Evolutionary conservation across 768 basidiomycete species (phyloP).

Genomic region (Lyophyllum atratum): DNA sequence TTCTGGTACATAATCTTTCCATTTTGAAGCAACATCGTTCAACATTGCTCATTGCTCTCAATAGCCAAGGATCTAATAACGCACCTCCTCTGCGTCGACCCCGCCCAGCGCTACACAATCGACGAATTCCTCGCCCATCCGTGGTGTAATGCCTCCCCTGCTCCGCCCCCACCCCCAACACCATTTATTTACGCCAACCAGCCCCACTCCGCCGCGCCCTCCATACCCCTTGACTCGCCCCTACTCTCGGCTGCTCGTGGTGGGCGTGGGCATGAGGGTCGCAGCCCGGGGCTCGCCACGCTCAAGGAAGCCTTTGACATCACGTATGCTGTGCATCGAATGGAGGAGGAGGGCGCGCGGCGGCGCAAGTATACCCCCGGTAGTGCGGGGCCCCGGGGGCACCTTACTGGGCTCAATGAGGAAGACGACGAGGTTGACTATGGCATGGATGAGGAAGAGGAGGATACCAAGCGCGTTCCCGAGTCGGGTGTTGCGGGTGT

Average conservation of each 20-base stretch:
- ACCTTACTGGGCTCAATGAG: constrained; percentile 87
- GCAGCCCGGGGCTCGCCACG: constrained; percentile 89
- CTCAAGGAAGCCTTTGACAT: constrained; percentile 99
- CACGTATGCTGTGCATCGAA: constrained; percentile 97
- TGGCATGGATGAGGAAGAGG: constrained; percentile 51
- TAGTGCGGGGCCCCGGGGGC: constrained; percentile 76
- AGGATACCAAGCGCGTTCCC: constrained; percentile 30
- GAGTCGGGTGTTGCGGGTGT: constrained; percentile 11
- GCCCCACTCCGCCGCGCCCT: constrained; percentile 30
- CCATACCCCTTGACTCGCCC: constrained; percentile 82
- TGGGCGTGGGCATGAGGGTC: constrained; percentile 66
- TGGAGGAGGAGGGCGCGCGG: constrained; percentile 97
- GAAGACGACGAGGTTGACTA: constrained; percentile 79
- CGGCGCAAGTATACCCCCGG: constrained; percentile 79
- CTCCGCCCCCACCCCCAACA: constrained; percentile 65
- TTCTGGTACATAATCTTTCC: constrained; percentile 56
- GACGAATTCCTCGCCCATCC: constrained; percentile 97
- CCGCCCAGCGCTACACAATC: constrained; percentile 93
- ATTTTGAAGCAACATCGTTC: background rate
- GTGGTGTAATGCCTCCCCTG: constrained; percentile 81
- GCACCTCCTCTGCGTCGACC: constrained; percentile 94
- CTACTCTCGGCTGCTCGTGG: constrained; percentile 80
- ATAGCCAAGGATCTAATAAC: constrained; percentile 93
- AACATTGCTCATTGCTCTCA: background rate
- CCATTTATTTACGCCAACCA: constrained; percentile 50